Conservation (phyloP, 371 early-diverging fungal species). For the Mucor lusitanicus region DNA sequence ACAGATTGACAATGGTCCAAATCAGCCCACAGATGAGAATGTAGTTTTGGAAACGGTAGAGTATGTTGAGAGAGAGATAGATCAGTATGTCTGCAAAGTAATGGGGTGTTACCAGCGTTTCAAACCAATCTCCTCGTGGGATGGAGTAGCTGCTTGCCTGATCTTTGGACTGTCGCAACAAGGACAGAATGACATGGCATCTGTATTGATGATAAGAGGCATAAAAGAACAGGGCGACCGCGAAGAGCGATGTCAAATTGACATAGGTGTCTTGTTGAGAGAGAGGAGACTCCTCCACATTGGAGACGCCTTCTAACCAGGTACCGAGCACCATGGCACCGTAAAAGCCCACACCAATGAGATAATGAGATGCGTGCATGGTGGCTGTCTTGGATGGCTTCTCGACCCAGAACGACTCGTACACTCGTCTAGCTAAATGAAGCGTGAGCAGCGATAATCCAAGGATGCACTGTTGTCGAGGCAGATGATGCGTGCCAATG, state of each 20-base stretch:
- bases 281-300: slow-evolving; percentile 30
- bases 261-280: slow-evolving; percentile 1
- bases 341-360: slow-evolving; percentile 72
- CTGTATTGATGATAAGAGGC: slow-evolving; percentile 67
- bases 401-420: slow-evolving; percentile 66
- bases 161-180: slow-evolving; percentile 39
- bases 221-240: slow-evolving; percentile 38
- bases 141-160: slow-evolving; percentile 43
- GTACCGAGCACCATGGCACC: slow-evolving; percentile 52
- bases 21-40: slow-evolving; percentile 44
- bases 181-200: slow-evolving; percentile 68
- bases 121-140: slow-evolving; percentile 76
- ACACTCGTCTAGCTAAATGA: slow-evolving; percentile 64
- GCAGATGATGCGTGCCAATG: slow-evolving; percentile 15
- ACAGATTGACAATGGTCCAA: slow-evolving; percentile 65
- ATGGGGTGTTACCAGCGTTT: slow-evolving; percentile 67
- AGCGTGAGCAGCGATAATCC: slow-evolving; percentile 50
- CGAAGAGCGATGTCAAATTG: neutral
- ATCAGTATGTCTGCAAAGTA: slow-evolving; percentile 78
- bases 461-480: slow-evolving; percentile 28
- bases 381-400: slow-evolving; percentile 53
- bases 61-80: slow-evolving; percentile 53
- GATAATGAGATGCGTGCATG: slow-evolving; percentile 73
- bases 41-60: slow-evolving; percentile 32
- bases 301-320: slow-evolving; percentile 46